Percentiles rank a stretch among this genome's conserved stretches.
Conservation (phyloP, 2,329 filamentous ascomycete genomes). For the Cercospora canescens region DNA sequence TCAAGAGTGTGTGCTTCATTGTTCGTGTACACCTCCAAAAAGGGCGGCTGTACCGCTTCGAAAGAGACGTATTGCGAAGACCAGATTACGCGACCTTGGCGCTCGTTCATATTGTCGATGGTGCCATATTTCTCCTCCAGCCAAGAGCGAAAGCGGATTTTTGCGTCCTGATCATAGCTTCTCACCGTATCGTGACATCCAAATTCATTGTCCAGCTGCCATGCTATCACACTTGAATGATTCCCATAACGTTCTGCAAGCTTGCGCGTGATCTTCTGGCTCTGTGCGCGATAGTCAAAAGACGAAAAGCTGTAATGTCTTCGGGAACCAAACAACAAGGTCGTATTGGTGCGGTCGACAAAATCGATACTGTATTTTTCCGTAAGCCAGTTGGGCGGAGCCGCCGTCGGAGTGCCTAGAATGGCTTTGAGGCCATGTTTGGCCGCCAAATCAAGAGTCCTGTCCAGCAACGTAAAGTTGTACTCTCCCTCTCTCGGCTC, state of each 20-base stretch:
- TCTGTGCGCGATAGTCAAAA: slow-evolving; percentile 27
- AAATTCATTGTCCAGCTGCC: slow-evolving; percentile 31
- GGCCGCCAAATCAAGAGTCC: slow-evolving; percentile 20
- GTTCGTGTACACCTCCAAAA: slow-evolving; percentile 28
- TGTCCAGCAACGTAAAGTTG: slow-evolving; percentile 29
- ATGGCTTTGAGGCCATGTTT: slow-evolving; percentile 27
- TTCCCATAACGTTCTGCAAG: slow-evolving; percentile 29
- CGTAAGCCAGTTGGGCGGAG: slow-evolving; percentile 28
- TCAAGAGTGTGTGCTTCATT: slow-evolving; percentile 30
- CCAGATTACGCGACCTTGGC: slow-evolving; percentile 30
- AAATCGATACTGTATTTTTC: slow-evolving; percentile 28
- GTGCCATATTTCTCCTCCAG: slow-evolving; percentile 27
- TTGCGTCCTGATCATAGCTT: slow-evolving; percentile 28
- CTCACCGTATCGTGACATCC: slow-evolving; percentile 30
- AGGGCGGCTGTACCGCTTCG: slow-evolving; percentile 27
- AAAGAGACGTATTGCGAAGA: slow-evolving; percentile 28
- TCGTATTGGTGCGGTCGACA: slow-evolving; percentile 27
- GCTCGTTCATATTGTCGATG: slow-evolving; percentile 29
- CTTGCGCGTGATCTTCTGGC: slow-evolving; percentile 26
- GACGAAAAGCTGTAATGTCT: slow-evolving; percentile 30
- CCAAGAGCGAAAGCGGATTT: slow-evolving; percentile 26
- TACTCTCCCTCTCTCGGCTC: slow-evolving; percentile 27
- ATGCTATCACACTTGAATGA: slow-evolving; percentile 22
- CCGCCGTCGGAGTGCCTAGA: slow-evolving; percentile 27
- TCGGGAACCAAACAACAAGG: slow-evolving; percentile 25